Base-by-base conservation (phyloP, 148 eudicot genomes). In the Dysphania ambrosioides region DNA sequence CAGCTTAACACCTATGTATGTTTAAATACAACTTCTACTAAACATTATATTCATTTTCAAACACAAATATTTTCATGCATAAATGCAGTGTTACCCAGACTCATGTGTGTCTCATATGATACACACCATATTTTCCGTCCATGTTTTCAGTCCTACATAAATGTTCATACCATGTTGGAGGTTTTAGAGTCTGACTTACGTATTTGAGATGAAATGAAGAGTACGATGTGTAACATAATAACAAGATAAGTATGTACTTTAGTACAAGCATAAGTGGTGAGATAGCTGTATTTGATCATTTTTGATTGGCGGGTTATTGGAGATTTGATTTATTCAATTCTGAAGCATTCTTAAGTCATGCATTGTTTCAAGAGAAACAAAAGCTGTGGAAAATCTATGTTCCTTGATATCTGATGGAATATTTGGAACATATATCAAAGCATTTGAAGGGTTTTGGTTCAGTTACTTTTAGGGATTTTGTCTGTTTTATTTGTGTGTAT, bases 1-100 rank as follows among this genome's bases (percentile, higher is more conserved):
- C 91, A 87, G 70, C 91, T 87, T 80, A 87, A 87, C 62, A 87
- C 91, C 74, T 87, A 87, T 76, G 91, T 87, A 73, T 59, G 89
- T 69, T 19, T 13, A 26, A 36, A 5, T 36, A 34, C 38, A 18
- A 13, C 10, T 32, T 4, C 34, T 65, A 2, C 53, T 26, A 0
- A 40, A 67, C 63, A 41, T 32, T 64, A 0, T 8, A 36, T 40
- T 26, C 53, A 8, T 36, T 36, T 41, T 5, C 4, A 34, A 19
- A 8, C 15, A 65, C 35, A 10, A 31, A 30, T 61, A 31, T 29
- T 63, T 24, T 11, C 70, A 66, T 66, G 70, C 70, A 66, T 40
- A 23, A 12, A 40, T 66, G n/a, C n/a, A n/a, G n/a, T n/a, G n/a
- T n/a, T n/a, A n/a, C n/a, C n/a, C n/a, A n/a, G n/a, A n/a, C n/a